phyloP scores from a whole-genome alignment of 2,329 filamentous ascomycete species.

The Cephalotrichum gorgonifer region DNA sequence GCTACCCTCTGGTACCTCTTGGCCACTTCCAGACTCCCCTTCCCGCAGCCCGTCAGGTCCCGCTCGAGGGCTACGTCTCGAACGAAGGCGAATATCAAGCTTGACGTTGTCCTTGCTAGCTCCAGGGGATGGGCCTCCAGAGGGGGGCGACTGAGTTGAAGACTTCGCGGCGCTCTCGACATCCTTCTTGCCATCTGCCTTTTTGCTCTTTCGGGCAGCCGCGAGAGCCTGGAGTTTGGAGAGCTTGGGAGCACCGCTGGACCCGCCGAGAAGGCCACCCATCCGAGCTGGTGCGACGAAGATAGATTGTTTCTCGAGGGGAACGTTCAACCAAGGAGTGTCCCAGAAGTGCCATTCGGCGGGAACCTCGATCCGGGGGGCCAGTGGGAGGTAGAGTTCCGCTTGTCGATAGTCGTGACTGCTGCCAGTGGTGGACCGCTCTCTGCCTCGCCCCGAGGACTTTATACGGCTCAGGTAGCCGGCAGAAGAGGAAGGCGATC shows the following conservation, averaged over 20 bases:
- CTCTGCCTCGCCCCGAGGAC: slow-evolving; percentile 20
- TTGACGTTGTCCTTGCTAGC: slow-evolving; percentile 6
- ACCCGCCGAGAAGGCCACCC: slow-evolving; percentile 70
- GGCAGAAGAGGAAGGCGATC: slow-evolving; percentile 5
- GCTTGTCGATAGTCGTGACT: slow-evolving; percentile 1
- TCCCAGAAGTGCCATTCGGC: slow-evolving; percentile 59
- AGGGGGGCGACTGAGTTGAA: not conserved
- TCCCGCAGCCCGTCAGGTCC: not conserved
- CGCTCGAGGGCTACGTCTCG: slow-evolving; percentile 7
- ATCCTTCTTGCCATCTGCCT: slow-evolving; percentile 52
- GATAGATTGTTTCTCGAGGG: slow-evolving; percentile 52
- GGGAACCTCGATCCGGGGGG: slow-evolving; percentile 1
- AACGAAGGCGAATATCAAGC: slow-evolving; percentile 9
- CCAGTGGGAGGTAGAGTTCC: slow-evolving; percentile 1
- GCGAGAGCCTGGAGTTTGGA: slow-evolving; percentile 89
- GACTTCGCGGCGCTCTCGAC: slow-evolving; percentile 7
- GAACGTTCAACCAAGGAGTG: slow-evolving; percentile 74
- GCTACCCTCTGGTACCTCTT: not conserved
- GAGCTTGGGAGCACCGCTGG: slow-evolving; percentile 54
- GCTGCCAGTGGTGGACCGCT: slow-evolving; percentile 9
- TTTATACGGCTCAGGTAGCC: not conserved
- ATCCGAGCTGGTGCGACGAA: slow-evolving; percentile 43
- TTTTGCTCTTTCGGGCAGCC: slow-evolving; percentile 68
- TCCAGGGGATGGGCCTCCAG: not conserved
- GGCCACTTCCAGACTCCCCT: not conserved